Evolutionary conservation across 805 yeast genomes (phyloP), one percentile per base, ranked within the genome.

Genomic region (Ogataea zsoltii): DNA sequence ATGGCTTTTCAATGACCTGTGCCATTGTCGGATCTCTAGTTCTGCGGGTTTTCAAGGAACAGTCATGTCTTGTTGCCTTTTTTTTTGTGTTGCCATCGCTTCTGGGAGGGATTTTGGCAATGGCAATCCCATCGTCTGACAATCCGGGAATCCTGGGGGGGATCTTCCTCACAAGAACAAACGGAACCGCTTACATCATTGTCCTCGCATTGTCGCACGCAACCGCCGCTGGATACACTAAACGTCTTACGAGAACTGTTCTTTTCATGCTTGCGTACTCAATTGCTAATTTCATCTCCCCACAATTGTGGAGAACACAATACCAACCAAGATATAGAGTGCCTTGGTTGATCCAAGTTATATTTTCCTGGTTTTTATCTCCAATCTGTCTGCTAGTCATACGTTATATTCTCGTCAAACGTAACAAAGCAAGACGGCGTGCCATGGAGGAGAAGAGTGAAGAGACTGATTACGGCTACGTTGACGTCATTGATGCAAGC

Each of bases 311-410:
- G 82, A 67, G 68, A 55, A 63, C 51, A 5, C 61, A 54, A 16
- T 76, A 74, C 52, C 68, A 71, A 4, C 83, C 83, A 40, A 62
- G 77, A 51, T 75, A 70, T 50, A 44, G 58, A 23, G 70, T 75
- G 5, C 75, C 80, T 6, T 73, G 84, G 84, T 64, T 72, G 44
- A 79, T 77, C 10, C 83, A 78, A 54, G 74, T 79, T 40, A 79
- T 77, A 7, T 50, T 76, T 13, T 69, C 78, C 9, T 79, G 75
- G 55, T 62, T 67, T 29, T 23, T 65, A 9, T 75, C 82, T 1
- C 83, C 84, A 3, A 33, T 65, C 3, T 26, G 75, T 15, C 65
- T 75, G 9, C 38, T 74, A 2, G 62, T 73, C 2, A 75, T 75
- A 28, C 67, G 79, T 66, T 9, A 21, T 9, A 21, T 21, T 21